Evolutionary conservation across 1,284 basidiomycete species (phyloP), one percentile per base, ranked within the genome.

Genomic region (Ganoderma lingzhi): DNA sequence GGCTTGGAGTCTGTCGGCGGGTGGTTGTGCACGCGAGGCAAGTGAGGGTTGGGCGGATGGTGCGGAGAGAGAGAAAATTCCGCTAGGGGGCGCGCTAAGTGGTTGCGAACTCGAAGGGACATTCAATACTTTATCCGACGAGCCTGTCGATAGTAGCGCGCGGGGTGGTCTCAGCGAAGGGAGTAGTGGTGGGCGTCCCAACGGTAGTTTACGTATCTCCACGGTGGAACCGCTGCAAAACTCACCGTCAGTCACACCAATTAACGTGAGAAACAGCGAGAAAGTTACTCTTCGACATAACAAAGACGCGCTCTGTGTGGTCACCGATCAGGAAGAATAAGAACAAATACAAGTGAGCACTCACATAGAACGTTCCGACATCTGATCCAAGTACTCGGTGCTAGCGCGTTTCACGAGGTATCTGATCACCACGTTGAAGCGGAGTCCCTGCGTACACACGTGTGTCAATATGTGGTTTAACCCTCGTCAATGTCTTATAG

Each of bases 301-400:
- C 35, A 63, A 8, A 67, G 28, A 10, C 41, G 51, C n/a, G 66
- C 48, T 37, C 66, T 67, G n/a, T 28, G 61, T n/a, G 53, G 45
- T 66, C 30, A 15, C 23, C 51, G n/a, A 44, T 63, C 35, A 59
- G 37, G 19, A 37, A n/a, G 30, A 35, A 3, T 5, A 35, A 3
- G 5, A 15, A 28, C 12, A 37, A 5, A 23, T 30, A 14, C 44
- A 37, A 2, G 3, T 59, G 9, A 17, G 8, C 15, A 37, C 62
- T 63, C 56, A 67, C 66, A 67, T 67, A 45, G 61, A 63, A 12
- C 66, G 66, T 6, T 58, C 37, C 3, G 53, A 41, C 30, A 67
- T 42, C 6, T 10, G 37, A 8, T 63, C 53, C 5, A 32, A 9
- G 5, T 37, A 53, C 32, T 8, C 6, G 2, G 39, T 37, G 30